Conservation (phyloP, 106 monocot genomes). For the Allium fistulosum region DNA sequence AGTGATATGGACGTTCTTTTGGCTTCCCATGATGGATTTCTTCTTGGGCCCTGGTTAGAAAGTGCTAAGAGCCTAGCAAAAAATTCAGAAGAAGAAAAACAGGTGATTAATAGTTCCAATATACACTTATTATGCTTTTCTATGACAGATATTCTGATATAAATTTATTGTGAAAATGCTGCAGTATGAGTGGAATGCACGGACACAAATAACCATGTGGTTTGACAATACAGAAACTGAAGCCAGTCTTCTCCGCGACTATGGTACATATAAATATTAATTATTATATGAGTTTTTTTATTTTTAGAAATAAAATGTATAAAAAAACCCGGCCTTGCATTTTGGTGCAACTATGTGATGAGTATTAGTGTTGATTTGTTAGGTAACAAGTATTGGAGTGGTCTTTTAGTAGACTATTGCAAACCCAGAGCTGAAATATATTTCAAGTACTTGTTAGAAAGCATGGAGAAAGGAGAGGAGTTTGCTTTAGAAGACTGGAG, state of each 20-base stretch:
- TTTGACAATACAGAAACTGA: conserved; percentile 38
- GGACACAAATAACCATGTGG: conserved; percentile 73
- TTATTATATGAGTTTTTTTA: too few relatives aligned
- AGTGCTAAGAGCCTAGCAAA: conserved; percentile 42
- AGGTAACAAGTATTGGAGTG: conserved; percentile 70
- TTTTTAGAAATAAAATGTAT: too few relatives aligned
- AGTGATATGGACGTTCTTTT: conserved; percentile 43
- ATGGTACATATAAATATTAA: conserved; percentile 15
- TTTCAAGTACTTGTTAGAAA: conserved; percentile 36
- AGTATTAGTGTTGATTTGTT: background rate
- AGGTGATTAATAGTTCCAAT: conserved; percentile 14
- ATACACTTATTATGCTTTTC: too few relatives aligned
- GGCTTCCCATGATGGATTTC: conserved; percentile 49
- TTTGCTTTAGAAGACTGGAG: conserved; percentile 49
- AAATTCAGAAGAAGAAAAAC: conserved; percentile 30
- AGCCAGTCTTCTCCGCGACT: conserved; percentile 45
- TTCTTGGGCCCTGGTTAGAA: conserved; percentile 63
- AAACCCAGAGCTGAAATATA: conserved; percentile 40
- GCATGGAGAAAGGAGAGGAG: conserved; percentile 24
- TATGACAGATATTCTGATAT: too few relatives aligned
- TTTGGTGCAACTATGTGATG: too few relatives aligned
- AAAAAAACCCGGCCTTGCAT: too few relatives aligned
- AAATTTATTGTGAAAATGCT: background rate
- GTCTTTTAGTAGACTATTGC: conserved; percentile 48
- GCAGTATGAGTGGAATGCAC: conserved; percentile 75